A percentile compares a stretch with the other conserved stretches of the same genome.
Evolutionary conservation across 75 land plant genomes (phyloP).

Genomic region (Azolla pinnata): DNA sequence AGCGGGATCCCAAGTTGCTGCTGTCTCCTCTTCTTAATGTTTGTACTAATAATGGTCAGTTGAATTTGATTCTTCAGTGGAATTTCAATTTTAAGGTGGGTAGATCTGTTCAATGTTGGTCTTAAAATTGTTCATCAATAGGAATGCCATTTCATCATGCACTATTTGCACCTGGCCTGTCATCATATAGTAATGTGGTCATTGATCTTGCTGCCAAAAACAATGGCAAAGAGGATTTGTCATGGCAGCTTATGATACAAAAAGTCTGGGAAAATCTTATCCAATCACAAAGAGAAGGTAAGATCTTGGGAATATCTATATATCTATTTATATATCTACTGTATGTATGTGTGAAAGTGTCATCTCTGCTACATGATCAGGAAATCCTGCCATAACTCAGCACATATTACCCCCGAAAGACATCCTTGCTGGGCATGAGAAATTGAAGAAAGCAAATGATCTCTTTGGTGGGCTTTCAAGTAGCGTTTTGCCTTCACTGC

Average conservation of each 20-base stretch:
- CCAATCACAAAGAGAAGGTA: constrained; percentile 12
- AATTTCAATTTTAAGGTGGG: neutral
- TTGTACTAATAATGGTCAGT: constrained; percentile 44
- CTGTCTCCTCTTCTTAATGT: constrained; percentile 59
- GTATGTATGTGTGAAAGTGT: neutral
- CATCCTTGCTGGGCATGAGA: neutral
- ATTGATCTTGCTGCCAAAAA: constrained; percentile 5
- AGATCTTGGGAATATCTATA: neutral
- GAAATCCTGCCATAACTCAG: neutral
- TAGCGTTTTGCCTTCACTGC: constrained; percentile 23
- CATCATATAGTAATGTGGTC: constrained; percentile 19
- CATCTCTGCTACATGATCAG: neutral
- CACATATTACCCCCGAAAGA: neutral
- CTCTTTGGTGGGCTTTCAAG: neutral
- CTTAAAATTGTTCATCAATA: constrained; percentile 1
- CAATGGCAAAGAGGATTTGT: constrained; percentile 6
- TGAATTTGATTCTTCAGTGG: neutral
- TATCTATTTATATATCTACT: neutral
- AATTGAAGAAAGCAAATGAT: neutral
- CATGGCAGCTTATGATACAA: constrained; percentile 21
- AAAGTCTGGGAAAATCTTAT: constrained; percentile 16
- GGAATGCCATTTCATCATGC: constrained; percentile 27
- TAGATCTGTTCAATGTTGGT: too few species aligned
- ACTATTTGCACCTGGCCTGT: constrained; percentile 26
- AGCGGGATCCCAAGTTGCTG: constrained; percentile 55